Conservation (phyloP, 108 stramenopile genomes). For the Fragilariopsis cylindrus region DNA sequence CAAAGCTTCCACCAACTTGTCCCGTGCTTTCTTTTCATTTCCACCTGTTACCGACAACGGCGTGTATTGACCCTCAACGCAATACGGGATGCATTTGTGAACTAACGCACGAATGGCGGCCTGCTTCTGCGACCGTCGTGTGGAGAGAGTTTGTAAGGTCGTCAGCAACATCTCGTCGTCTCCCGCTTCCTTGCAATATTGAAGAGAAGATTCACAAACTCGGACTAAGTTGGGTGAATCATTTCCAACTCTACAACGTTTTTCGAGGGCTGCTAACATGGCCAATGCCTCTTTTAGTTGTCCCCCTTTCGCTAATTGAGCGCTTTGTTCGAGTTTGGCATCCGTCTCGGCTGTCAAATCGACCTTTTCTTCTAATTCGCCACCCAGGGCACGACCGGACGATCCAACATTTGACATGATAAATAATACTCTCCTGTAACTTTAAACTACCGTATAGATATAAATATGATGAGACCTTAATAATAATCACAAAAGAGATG, state of each 20-base stretch:
- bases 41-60: slow-evolving; percentile 35
- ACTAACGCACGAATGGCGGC: slow-evolving; percentile 70
- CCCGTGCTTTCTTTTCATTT: slow-evolving; percentile 32
- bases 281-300: slow-evolving; percentile 68
- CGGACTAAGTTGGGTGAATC: slow-evolving; percentile 71
- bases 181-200: slow-evolving; percentile 58
- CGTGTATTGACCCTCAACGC: slow-evolving; percentile 48
- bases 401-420: slow-evolving; percentile 33
- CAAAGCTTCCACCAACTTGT: slow-evolving; percentile 82
- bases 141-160: slow-evolving; percentile 68
- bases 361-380: slow-evolving; percentile 84
- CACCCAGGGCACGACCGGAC: slow-evolving; percentile 75
- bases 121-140: slow-evolving; percentile 81
- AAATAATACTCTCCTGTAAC: no score
- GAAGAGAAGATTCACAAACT: slow-evolving; percentile 69
- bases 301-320: slow-evolving; percentile 41
- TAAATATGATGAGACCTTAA: no score
- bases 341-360: slow-evolving; percentile 79
- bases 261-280: slow-evolving; percentile 78
- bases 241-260: slow-evolving; percentile 84
- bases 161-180: slow-evolving; percentile 57
- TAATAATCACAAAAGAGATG: no score
- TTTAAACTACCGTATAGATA: no score
- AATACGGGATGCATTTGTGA: slow-evolving; percentile 68
- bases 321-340: slow-evolving; percentile 75